A percentile compares a stretch with the other conserved stretches of the same genome.
These are phyloP conservation scores for Gossypium lobatum DNA, from an alignment of 441 rosid species.

Conservation along the genomic window DNA sequence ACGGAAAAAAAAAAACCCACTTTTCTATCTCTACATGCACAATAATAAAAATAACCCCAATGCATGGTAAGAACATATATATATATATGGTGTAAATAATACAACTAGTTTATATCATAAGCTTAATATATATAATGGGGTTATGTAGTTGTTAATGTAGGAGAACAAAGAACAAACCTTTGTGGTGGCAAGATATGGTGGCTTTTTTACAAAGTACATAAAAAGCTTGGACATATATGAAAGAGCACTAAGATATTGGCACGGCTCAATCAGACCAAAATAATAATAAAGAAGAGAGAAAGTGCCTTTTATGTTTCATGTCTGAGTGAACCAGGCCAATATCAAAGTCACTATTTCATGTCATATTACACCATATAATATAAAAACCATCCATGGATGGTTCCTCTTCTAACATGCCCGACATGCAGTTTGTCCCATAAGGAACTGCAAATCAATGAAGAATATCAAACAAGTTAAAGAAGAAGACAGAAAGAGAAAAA, in stretches of 20 bases:
- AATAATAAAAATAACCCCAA: too few relatives aligned
- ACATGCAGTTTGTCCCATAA: too few relatives aligned
- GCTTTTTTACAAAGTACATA: not conserved
- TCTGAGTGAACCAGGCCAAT: conserved; percentile 58
- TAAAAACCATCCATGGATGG: too few relatives aligned
- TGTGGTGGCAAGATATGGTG: not conserved
- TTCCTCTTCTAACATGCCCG: too few relatives aligned
- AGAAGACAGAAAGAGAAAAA: not conserved
- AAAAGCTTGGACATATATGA: conserved; percentile 14
- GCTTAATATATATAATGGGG: too few relatives aligned
- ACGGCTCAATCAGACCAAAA: conserved; percentile 51
- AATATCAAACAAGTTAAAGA: not conserved
- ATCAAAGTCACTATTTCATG: conserved; percentile 37
- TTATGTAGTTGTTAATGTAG: not conserved
- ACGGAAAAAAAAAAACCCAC: too few relatives aligned
- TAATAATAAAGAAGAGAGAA: not conserved
- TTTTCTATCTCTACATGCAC: too few relatives aligned
- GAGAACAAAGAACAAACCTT: not conserved
- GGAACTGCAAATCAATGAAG: too few relatives aligned
- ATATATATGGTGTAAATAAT: too few relatives aligned
- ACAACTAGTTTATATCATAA: too few relatives aligned
- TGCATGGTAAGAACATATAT: too few relatives aligned
- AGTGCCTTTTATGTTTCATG: not conserved
- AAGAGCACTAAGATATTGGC: conserved; percentile 48
- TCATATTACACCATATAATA: not conserved